These are phyloP conservation scores for Beauveria sp. DNA, from an alignment of 2,329 filamentous ascomycete genomes.

Conservation along the genomic window DNA sequence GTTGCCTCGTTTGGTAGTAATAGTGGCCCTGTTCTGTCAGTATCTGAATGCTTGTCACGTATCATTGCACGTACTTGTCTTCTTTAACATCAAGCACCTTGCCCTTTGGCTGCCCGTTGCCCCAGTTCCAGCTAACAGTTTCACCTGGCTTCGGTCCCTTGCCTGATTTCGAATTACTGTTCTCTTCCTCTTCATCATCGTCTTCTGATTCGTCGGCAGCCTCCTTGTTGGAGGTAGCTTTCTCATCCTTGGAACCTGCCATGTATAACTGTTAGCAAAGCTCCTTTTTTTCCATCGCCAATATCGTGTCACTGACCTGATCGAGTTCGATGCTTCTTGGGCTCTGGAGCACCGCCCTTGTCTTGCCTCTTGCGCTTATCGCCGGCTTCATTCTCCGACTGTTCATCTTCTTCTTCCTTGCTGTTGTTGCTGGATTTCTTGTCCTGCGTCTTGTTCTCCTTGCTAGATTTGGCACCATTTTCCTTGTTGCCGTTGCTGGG, in stretches of 20 bases:
- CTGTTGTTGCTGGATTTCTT: not conserved
- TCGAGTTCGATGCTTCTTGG: conserved; percentile 26
- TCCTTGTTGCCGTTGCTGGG: not conserved
- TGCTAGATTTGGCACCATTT: not conserved
- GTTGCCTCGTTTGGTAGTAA: conserved; percentile 35
- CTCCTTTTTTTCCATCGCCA: conserved; percentile 13
- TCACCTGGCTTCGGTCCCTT: conserved; percentile 32
- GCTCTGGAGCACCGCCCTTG: conserved; percentile 18
- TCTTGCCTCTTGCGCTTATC: conserved; percentile 22
- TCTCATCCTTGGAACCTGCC: not conserved
- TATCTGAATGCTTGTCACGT: not conserved
- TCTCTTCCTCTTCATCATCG: conserved; percentile 15
- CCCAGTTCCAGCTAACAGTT: conserved; percentile 41
- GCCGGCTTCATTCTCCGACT: conserved; percentile 14
- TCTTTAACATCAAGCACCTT: conserved; percentile 37
- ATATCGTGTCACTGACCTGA: conserved; percentile 17
- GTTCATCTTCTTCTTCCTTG: conserved; percentile 5
- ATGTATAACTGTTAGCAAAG: not conserved
- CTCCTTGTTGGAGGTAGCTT: conserved; percentile 12
- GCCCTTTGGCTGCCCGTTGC: conserved; percentile 33
- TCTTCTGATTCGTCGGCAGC: conserved; percentile 10
- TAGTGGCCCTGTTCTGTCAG: conserved; percentile 22
- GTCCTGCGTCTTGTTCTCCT: too few species aligned
- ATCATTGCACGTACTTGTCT: not conserved
- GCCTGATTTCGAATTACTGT: conserved; percentile 13